Evolutionary conservation across 352 stramenopile genomes (phyloP).

Genomic region (Elongisporangium anandrum): DNA sequence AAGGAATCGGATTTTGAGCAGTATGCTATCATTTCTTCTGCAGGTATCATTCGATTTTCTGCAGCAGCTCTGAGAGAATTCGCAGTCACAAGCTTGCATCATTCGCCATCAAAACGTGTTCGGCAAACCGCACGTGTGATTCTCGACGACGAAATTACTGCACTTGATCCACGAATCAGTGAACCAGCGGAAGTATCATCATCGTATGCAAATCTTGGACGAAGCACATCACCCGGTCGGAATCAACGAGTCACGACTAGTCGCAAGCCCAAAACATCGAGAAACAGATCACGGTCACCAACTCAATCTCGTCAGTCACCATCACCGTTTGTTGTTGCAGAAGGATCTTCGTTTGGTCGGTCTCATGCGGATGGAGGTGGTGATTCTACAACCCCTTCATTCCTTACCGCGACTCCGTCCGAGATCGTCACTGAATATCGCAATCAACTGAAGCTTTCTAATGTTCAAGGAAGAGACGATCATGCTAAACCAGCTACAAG

Average conservation of each 20-base stretch:
- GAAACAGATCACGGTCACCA: not conserved
- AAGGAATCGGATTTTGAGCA: not conserved
- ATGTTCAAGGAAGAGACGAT: constrained; percentile 38
- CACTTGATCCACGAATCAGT: not conserved
- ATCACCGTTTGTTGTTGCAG: not conserved
- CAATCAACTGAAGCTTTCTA: constrained; percentile 19
- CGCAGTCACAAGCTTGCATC: constrained; percentile 47
- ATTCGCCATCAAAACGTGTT: constrained; percentile 57
- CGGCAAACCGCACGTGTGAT: constrained; percentile 63
- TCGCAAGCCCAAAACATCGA: not conserved
- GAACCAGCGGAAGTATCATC: not conserved
- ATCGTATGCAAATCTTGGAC: not conserved
- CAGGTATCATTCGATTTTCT: constrained; percentile 67
- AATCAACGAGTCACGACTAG: not conserved
- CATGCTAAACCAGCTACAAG: constrained; percentile 16
- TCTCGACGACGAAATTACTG: constrained; percentile 36
- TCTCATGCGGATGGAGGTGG: constrained; percentile 20
- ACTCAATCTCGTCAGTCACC: constrained; percentile 10
- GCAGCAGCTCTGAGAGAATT: constrained; percentile 46
- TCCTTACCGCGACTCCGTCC: constrained; percentile 31
- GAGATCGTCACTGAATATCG: constrained; percentile 19
- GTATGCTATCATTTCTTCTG: not conserved
- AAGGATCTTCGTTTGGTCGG: constrained; percentile 25
- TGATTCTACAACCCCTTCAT: constrained; percentile 14
- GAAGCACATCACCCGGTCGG: not conserved